phyloP scores from a whole-genome alignment of 768 basidiomycete species.

The Pisolithus tinctorius region DNA sequence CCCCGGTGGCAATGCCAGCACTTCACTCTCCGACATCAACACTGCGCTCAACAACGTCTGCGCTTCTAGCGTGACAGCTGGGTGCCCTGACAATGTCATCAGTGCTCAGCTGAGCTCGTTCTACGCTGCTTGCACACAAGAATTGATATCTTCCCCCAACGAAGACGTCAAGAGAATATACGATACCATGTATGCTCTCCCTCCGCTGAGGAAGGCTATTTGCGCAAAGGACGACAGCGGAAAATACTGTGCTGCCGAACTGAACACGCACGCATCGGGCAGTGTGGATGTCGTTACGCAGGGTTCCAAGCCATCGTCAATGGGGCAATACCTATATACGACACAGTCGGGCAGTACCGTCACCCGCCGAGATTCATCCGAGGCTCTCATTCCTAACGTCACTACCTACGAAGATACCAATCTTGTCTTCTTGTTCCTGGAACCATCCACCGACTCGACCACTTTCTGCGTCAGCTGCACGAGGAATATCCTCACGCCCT shows the following conservation, averaged over 20 bases:
- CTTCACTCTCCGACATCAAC: conserved; percentile 38
- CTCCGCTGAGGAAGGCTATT: conserved; percentile 58
- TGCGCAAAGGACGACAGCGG: conserved; percentile 72
- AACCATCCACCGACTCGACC: conserved; percentile 38
- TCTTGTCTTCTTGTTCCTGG: conserved; percentile 77
- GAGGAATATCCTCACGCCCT: conserved; percentile 64
- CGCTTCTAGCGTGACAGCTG: conserved; percentile 32
- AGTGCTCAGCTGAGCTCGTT: conserved; percentile 61
- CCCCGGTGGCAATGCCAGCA: conserved; percentile 35
- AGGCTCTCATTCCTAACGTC: conserved; percentile 42
- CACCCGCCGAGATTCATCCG: conserved; percentile 25
- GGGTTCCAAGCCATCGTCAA: conserved; percentile 8
- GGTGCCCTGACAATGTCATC: conserved; percentile 55
- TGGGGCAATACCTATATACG: conserved; percentile 22
- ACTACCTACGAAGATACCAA: conserved; percentile 50
- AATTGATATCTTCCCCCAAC: conserved; percentile 53
- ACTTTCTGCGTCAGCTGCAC: conserved; percentile 80
- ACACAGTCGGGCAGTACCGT: conserved; percentile 6
- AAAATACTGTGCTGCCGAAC: conserved; percentile 59
- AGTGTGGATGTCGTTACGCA: conserved; percentile 5
- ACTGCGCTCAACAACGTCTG: conserved; percentile 54
- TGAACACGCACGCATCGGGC: conserved; percentile 27
- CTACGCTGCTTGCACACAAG: conserved; percentile 59
- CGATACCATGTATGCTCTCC: conserved; percentile 70
- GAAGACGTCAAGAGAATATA: conserved; percentile 56